These are phyloP conservation scores for Drechslerella dactyloides DNA, from an alignment of 2,329 filamentous ascomycete genomes.

Conservation along the genomic window DNA sequence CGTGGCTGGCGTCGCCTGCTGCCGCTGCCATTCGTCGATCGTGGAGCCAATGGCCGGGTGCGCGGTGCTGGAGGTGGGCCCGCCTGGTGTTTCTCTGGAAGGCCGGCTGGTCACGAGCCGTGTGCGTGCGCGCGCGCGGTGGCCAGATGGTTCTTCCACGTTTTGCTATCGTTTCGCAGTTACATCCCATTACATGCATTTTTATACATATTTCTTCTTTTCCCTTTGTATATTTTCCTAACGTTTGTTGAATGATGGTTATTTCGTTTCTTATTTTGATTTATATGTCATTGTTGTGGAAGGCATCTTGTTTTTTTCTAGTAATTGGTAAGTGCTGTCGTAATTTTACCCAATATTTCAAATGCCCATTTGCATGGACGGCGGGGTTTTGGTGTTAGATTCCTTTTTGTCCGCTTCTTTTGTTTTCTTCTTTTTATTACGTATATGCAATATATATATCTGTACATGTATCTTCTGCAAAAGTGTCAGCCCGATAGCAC, in stretches of 20 bases:
- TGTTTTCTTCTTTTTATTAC: neutral
- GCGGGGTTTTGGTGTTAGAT: conserved; percentile 6
- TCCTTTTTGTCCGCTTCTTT: conserved; percentile 6
- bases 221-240: conserved; percentile 16
- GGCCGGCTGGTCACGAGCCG: conserved; percentile 3
- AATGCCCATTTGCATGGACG: conserved; percentile 6
- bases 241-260: conserved; percentile 24
- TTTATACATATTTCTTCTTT: conserved; percentile 11
- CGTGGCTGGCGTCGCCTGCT: conserved; percentile 33
- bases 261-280: conserved; percentile 13
- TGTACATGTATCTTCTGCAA: neutral
- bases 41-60: neutral
- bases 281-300: conserved; percentile 6
- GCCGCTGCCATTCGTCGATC: conserved; percentile 24
- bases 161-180: neutral
- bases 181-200: no score
- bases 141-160: conserved; percentile 1
- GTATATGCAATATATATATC: neutral
- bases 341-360: conserved; percentile 6
- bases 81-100: neutral
- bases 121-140: neutral
- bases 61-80: neutral
- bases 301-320: conserved; percentile 25
- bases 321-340: neutral
- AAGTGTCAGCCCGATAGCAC: neutral